These are phyloP conservation scores for Volvox africanus DNA, from an alignment of 139 green algal species.

Conservation along the genomic window DNA sequence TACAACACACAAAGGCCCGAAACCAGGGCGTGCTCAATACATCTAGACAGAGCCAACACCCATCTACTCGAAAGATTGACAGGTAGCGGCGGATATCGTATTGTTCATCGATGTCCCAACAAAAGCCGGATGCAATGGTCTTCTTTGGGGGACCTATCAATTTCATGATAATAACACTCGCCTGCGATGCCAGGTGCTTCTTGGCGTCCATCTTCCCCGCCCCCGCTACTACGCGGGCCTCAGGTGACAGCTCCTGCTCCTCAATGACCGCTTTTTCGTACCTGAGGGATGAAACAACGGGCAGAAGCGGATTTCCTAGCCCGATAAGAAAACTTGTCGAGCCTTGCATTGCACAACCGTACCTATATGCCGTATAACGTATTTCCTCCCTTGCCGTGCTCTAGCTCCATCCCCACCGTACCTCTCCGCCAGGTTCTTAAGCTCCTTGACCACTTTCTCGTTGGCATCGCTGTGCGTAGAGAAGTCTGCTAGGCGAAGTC, in stretches of 20 bases:
- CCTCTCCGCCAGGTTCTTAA: slow-evolving; percentile 85
- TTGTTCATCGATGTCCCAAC: no score
- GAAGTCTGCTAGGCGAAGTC: slow-evolving; percentile 85
- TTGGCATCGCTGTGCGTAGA: slow-evolving; percentile 73
- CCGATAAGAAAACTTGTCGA: neutral
- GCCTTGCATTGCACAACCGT: neutral
- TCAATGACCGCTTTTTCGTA: slow-evolving; percentile 72
- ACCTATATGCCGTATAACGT: no score
- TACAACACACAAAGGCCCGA: no score
- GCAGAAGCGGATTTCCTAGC: no score
- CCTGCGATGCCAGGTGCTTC: slow-evolving; percentile 88
- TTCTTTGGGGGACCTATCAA: no score
- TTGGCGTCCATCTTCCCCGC: slow-evolving; percentile 95
- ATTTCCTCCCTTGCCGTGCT: neutral
- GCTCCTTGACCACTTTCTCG: slow-evolving; percentile 84
- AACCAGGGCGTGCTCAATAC: no score
- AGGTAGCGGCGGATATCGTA: no score
- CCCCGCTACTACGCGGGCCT: slow-evolving; percentile 90
- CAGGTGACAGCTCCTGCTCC: slow-evolving; percentile 87
- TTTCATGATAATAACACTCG: neutral
- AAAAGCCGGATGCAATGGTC: no score
- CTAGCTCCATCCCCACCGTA: slow-evolving; percentile 78
- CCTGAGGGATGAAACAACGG: neutral
- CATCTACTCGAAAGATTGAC: no score
- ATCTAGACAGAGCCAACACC: no score